Percentiles rank a stretch among this genome's conserved stretches.
These are phyloP conservation scores for Clonostachys sp. DNA, from an alignment of 2,329 filamentous ascomycete species.

Conservation along the genomic window DNA sequence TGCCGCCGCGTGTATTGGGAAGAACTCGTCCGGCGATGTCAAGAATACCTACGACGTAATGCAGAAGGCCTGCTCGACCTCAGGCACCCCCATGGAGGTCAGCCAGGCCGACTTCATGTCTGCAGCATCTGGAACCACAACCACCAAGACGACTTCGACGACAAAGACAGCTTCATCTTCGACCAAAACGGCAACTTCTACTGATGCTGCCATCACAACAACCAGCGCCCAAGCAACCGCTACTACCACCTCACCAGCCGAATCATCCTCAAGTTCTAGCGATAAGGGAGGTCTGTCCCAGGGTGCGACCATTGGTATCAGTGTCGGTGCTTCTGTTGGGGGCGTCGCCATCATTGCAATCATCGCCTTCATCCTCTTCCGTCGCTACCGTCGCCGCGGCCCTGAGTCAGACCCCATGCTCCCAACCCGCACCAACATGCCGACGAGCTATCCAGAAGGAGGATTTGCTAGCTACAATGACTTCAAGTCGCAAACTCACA, in stretches of 20 bases:
- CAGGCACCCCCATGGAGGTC: conserved; percentile 30
- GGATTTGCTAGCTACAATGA: neutral
- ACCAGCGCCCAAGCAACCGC: neutral
- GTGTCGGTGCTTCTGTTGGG: conserved; percentile 15
- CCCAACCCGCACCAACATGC: conserved; percentile 7
- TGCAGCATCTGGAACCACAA: conserved; percentile 12
- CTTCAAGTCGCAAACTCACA: neutral
- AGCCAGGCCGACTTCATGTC: conserved; percentile 29
- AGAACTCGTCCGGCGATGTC: conserved; percentile 21
- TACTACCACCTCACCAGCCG: neutral
- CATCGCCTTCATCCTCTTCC: conserved; percentile 15
- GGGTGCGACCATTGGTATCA: conserved; percentile 23
- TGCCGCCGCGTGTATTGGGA: conserved; percentile 33
- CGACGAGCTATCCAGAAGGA: conserved; percentile 5
- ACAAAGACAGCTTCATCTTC: neutral
- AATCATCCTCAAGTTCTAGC: neutral
- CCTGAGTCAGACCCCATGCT: conserved; percentile 24
- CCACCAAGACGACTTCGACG: conserved; percentile 7
- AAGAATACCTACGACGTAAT: conserved; percentile 32
- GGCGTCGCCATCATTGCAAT: conserved; percentile 17
- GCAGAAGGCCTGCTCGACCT: conserved; percentile 29
- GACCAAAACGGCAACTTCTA: conserved; percentile 5
- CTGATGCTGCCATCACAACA: neutral
- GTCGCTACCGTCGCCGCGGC: conserved; percentile 14
- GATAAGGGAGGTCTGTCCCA: conserved; percentile 13